Evolutionary conservation across 495 filamentous ascomycete species (phyloP), one percentile per base, ranked within the genome.

Genomic region (Ascobolus immersus): DNA sequence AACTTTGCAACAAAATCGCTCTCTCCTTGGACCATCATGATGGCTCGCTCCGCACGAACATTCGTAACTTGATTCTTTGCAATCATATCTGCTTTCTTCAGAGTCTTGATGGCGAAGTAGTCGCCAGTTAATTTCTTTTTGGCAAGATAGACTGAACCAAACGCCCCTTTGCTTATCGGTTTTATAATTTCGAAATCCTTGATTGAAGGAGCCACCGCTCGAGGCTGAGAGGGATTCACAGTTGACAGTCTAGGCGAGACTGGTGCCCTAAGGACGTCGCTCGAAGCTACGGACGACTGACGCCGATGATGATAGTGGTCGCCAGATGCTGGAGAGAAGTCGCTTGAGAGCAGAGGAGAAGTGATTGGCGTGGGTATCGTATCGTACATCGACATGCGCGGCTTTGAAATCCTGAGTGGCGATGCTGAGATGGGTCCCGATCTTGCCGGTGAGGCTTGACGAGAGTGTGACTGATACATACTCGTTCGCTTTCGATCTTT

Each of bases 11-110:
- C 86, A 53, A 94, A 96, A 41, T 96, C 86, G 53, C 86, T 96
- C 48, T 94, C 86, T 17, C 89, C 89, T 57, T 96, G 89, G 71
- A 86, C 91, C 89, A 96, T 96, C 86, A 96, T 93, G 45, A 96
- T 96, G n/a, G 89, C 89, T 41, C 86, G 66, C 53, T 96, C 86
- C 8, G 89, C 86, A 55, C 94, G 92, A 40, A 96, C 86, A 48
- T 96, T 96, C 30, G 84, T 92, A 45, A 94, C 81, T 51, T 96
- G 86, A 53, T 96, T 96, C 52, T 96, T 96, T 33, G 89, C 89
- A 40, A 96, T 78, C 86, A 96, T 96, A 56, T 96, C 86, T 7
- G 89, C 82, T 51, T 96, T 96, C 55, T 92, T 93, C 36, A 96
- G 51, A 11, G 92, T 89, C 50, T 96, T 96, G 57, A 96, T 92